Base-by-base conservation (phyloP, 1,139 yeast species). In the Candida sp. region DNA sequence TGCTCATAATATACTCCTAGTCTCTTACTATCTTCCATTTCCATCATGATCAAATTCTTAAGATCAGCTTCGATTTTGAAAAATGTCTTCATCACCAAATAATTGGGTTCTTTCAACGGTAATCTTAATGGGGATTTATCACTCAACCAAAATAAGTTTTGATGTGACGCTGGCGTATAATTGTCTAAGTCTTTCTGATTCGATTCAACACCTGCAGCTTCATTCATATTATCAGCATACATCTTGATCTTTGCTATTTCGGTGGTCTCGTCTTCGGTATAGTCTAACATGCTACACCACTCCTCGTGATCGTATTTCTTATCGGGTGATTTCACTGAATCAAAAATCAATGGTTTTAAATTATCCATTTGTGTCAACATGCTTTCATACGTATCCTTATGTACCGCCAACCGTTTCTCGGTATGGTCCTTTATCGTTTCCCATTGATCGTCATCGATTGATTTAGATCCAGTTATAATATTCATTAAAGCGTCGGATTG, bases 101-200 rank as follows among this genome's bases (percentile, higher is more conserved):
- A 86, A 46, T 81, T 77, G 0, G 89, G 81, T 55, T 87, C 90
- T 49, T 73, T 76, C 36, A 84, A 63, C 0, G 93, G 93, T 42
- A 76, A 77, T 38, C 85, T 66, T 33, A 86, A 61, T 0, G 95
- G 95, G 1, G 90, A 82, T 3, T 61, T 57, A 3, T 81, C 81
- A 5, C 84, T 70, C 3, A 84, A 53, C 90, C 90, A 84, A 40
- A 58, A 65, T 22, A 30, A 39, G 5, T 43, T 9, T 12, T 34
- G 8, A n/a, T 32, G 33, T 9, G 7, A 29, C 5, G 19, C 22
- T 34, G 25, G 33, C 32, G 9, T 38, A 35, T 11, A 8, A 15
- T 15, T 6, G 21, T 27, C 30, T 9, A 9, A 8, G 1, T 21
- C 8, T 21, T 9, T 42, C 25, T 23, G 9, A 7, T 9, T 21